Base-by-base conservation (phyloP, 345 rosid genomes). In the Aurinia saxatilis region DNA sequence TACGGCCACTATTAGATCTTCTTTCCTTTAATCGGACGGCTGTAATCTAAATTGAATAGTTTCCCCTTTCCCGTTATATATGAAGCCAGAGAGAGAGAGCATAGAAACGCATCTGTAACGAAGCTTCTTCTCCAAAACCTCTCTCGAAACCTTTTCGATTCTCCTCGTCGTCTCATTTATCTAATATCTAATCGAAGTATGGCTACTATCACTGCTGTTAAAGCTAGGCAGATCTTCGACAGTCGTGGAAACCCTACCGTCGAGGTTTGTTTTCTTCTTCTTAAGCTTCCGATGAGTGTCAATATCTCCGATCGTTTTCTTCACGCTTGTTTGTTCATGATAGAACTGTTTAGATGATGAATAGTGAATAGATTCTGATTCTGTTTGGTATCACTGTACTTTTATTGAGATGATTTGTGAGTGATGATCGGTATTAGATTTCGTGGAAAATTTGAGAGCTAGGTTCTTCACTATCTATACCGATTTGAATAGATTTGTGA, bases 181-280 rank as follows among this genome's bases (percentile, higher is more conserved):
- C 49, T 50, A 63, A 45, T n/a, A 54, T 73, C 67, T 50, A 27
- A n/a, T 21, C 2, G 25, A 18, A 31, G 50, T 7, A 86, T 86
- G 92, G 85, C n/a, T n/a, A 79, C 85, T 8, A 91, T 91, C 66
- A 65, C 70, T 66, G 58, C 14, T 63, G 78, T 91, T 63, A 84
- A 84, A 46, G 98, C 96, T 25, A 77, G 98, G 63, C 98, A 91
- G 83, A 91, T 91, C 75, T 91, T 86, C 73, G 96, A 91, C 77
- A 91, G 98, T 84, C 96, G 98, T 75, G 96, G 98, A 16, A 91
- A 91, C 34, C 98, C 98, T 16, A 91, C 98, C 44, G 98, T 91
- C 10, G 98, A 91, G 90, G 96, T 91, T 71, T 0, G 15, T 34
- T 57, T 68, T 65, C 33, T 47, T 39, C 44, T 27, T 17, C 23